Percentiles rank a stretch among this genome's conserved stretches.
These are phyloP conservation scores for Salvia splendens DNA, from an alignment of 257 asterid species.

Conservation along the genomic window DNA sequence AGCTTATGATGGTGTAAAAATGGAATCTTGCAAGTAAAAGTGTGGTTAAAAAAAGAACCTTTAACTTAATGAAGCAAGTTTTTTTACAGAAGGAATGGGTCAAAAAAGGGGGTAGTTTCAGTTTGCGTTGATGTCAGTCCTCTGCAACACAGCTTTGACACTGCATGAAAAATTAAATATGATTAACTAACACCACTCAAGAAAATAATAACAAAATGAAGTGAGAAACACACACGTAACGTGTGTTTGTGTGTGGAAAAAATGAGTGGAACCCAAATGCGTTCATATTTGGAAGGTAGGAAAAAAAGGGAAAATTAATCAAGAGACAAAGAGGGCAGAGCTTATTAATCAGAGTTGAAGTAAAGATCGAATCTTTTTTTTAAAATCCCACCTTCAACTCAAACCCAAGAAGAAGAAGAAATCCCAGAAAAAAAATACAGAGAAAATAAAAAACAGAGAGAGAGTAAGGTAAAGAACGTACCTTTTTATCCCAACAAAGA, in stretches of 20 bases:
- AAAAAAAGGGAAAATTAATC: not conserved
- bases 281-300: not conserved
- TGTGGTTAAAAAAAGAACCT: constrained; percentile 30
- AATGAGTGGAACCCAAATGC: constrained; percentile 11
- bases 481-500: constrained; percentile 25
- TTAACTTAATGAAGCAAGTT: constrained; percentile 36
- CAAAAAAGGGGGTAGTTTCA: constrained; percentile 34
- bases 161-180: constrained; percentile 25
- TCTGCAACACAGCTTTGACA: constrained; percentile 40
- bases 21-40: constrained; percentile 27
- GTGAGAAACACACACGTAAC: constrained; percentile 18
- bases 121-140: constrained; percentile 29
- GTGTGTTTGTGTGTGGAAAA: constrained; percentile 26
- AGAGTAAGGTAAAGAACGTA: constrained; percentile 6
- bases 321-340: constrained; percentile 14
- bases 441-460: not conserved
- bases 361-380: constrained; percentile 34
- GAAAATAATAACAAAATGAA: not conserved
- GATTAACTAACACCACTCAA: not conserved
- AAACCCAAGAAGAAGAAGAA: not conserved
- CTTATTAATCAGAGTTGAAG: not conserved
- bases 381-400: not conserved
- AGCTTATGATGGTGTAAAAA: constrained; percentile 12
- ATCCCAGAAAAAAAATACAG: not conserved
- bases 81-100: constrained; percentile 32